Evolutionary conservation across 2,329 filamentous ascomycete species (phyloP), one percentile per base, ranked within the genome.

Genomic region (Allantophomopsis cytisporea): DNA sequence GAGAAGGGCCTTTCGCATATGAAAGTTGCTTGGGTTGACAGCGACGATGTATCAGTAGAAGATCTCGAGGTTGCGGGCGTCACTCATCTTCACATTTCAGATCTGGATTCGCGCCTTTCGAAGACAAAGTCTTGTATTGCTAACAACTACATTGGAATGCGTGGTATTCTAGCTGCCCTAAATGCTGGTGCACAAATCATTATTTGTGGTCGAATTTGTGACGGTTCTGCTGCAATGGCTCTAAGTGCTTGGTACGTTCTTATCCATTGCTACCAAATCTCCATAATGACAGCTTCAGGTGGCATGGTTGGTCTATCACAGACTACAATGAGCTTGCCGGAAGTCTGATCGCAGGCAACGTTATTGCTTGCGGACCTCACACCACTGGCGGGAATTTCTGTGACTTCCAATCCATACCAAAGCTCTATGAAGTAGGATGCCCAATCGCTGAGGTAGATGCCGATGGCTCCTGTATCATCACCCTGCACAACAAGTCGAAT

Each of bases 361-460:
- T 57, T 4, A 53, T 55, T 36, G 54, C 53, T 39, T 54, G 53
- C 38, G 46, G 47, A 3, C 40, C 48, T 8, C 54, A 54, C 39
- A 43, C 46, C 3, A 45, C 17, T 36, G 50, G 48, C 33, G 44
- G 42, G 18, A 47, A 49, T 23, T 48, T 45, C 37, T 43, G 42
- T n/a, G 45, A 43, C 12, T 52, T 49, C 54, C 64, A 57, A 52
- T 60, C 66, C 2, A 45, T 38, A 31, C 35, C 43, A 6, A 38
- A 39, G 1, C 45, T 52, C 0, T 49, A 69, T 13, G 49, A 64
- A 15, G 66, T 65, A 39, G 62, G 60, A 1, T 32, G 12, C 8
- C 31, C 31, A 13, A 66, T 70, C 43, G 64, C 61, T 2, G 65
- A 69, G 38, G 56, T 70, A 13, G 59, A 55, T 10, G 49, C 38